Conservation (phyloP, 2,329 filamentous ascomycete species). For the Fusarium concolor region DNA sequence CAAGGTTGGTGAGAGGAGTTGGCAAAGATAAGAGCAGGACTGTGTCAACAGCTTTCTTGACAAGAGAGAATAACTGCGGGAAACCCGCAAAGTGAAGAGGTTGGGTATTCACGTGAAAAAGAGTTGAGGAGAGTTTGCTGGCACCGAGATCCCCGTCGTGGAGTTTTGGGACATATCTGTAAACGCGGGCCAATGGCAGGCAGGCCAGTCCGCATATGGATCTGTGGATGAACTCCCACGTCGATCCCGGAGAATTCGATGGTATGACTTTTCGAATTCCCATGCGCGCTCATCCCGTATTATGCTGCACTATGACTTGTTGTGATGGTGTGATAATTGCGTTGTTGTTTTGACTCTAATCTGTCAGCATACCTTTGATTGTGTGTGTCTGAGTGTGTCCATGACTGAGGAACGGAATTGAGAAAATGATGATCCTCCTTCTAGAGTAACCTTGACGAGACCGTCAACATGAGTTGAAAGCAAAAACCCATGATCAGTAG, state of each 20-base stretch:
- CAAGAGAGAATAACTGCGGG: background rate
- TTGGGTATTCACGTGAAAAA: slow-evolving; percentile 30
- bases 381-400: background rate
- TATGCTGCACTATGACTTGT: slow-evolving; percentile 5
- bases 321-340: slow-evolving; percentile 1
- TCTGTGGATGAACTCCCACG: slow-evolving; percentile 24
- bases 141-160: slow-evolving; percentile 1
- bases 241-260: slow-evolving; percentile 39
- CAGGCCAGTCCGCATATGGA: background rate
- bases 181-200: slow-evolving; percentile 13
- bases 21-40: background rate
- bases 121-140: slow-evolving; percentile 17
- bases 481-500: slow-evolving; percentile 12
- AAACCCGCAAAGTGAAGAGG: slow-evolving; percentile 1
- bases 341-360: background rate
- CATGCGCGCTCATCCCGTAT: background rate
- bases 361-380: background rate
- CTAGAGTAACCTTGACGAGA: background rate
- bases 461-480: background rate
- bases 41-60: background rate
- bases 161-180: slow-evolving; percentile 9
- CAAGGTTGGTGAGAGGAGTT: background rate
- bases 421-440: background rate
- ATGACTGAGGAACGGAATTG: background rate
- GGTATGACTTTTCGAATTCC: slow-evolving; percentile 12